Evolutionary conservation across 139 green algal species (phyloP).

Genomic region (Ettlia oleoabundans): DNA sequence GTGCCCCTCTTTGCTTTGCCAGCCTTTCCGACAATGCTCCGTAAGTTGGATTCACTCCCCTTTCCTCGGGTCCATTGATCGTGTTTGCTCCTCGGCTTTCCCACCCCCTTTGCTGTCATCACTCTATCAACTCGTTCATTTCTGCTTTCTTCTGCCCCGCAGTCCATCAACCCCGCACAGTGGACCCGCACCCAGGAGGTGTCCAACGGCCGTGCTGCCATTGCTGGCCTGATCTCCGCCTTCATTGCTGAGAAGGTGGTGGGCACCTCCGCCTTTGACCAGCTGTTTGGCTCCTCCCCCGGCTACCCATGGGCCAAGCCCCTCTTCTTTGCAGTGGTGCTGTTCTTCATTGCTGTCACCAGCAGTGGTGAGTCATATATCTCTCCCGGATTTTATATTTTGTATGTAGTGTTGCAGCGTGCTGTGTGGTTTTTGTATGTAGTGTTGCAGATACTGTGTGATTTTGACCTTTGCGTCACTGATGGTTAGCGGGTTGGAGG

Average conservation of each 20-base stretch:
- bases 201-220: constrained; percentile 1
- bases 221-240: not conserved
- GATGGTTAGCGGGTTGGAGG: too few relatives aligned
- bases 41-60: too few relatives aligned
- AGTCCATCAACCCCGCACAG: not conserved
- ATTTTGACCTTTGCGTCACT: too few relatives aligned
- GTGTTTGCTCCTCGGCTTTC: too few relatives aligned
- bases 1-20: too few relatives aligned
- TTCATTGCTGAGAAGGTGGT: not conserved
- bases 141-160: not conserved
- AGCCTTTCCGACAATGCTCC: too few relatives aligned
- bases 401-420: not conserved
- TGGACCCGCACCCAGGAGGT: constrained; percentile 14
- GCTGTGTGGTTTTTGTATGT: not conserved
- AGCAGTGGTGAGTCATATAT: not conserved
- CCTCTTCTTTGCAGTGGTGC: not conserved
- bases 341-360: not conserved
- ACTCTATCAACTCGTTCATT: too few relatives aligned
- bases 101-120: too few relatives aligned
- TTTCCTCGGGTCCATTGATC: too few relatives aligned
- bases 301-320: not conserved
- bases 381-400: not conserved
- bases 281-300: not conserved
- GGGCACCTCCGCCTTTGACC: not conserved
- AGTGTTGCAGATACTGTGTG: not conserved